These are phyloP conservation scores for Anacardium occidentale DNA, from an alignment of 345 rosid genomes.

Conservation along the genomic window DNA sequence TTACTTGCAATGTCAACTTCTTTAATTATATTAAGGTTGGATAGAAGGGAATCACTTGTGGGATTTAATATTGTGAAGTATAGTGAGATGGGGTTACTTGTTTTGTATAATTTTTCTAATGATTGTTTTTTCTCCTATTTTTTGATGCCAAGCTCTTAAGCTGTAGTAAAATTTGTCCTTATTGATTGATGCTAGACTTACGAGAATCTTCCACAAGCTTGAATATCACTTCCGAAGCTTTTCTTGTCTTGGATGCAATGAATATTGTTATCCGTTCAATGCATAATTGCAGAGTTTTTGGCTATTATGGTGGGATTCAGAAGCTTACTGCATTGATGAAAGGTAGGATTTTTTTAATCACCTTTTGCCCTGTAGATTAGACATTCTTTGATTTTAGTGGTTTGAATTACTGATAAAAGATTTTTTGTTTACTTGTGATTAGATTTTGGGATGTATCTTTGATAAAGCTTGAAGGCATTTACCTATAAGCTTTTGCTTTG, in stretches of 20 bases:
- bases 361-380: slow-evolving; percentile 4
- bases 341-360: slow-evolving; percentile 36
- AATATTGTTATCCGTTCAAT: slow-evolving; percentile 54
- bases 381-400: slow-evolving; percentile 1
- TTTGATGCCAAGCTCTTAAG: not conserved
- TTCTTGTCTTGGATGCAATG: slow-evolving; percentile 58
- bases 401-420: slow-evolving; percentile 3
- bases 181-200: slow-evolving; percentile 28
- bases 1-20: not conserved
- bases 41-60: not conserved
- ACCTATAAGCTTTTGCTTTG: too few relatives aligned
- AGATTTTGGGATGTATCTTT: not conserved
- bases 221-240: slow-evolving; percentile 46
- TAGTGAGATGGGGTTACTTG: not conserved
- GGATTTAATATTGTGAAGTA: not conserved
- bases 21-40: not conserved
- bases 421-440: not conserved
- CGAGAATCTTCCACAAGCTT: slow-evolving; percentile 39
- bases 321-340: slow-evolving; percentile 68
- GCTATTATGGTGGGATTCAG: slow-evolving; percentile 63
- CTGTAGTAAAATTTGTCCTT: not conserved
- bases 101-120: not conserved
- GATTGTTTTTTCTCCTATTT: slow-evolving; percentile 11
- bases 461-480: too few relatives aligned
- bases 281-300: slow-evolving; percentile 71